A percentile compares a stretch with the other conserved stretches of the same genome.
Evolutionary conservation across 495 filamentous ascomycete genomes (phyloP).

Genomic region (Chaetomium fimeti): DNA sequence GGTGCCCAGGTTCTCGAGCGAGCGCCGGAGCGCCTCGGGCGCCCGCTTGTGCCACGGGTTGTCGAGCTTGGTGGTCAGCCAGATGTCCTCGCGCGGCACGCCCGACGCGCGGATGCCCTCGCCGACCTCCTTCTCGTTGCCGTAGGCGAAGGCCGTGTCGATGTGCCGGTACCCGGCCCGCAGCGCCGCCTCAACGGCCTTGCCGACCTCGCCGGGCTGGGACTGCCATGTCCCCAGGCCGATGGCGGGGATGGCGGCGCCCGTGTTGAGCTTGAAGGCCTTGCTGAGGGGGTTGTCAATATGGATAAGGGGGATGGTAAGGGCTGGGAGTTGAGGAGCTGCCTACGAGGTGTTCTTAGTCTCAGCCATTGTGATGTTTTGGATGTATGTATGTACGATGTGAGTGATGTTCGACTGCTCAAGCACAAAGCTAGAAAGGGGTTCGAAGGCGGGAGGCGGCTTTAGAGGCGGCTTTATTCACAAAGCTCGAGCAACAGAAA

Average conservation of each 20-base stretch:
- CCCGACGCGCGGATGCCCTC: slow-evolving; percentile 76
- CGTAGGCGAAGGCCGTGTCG: slow-evolving; percentile 73
- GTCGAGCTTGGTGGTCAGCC: slow-evolving; percentile 85
- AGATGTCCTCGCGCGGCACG: slow-evolving; percentile 77
- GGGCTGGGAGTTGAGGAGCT: background rate
- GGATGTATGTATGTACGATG: background rate
- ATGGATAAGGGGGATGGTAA: background rate
- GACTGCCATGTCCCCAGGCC: slow-evolving; percentile 85
- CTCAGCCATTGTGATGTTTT: slow-evolving; percentile 33
- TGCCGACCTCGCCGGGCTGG: slow-evolving; percentile 44
- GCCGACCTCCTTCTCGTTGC: slow-evolving; percentile 81
- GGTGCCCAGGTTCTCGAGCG: slow-evolving; percentile 65
- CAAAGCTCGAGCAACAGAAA: background rate
- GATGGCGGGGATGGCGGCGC: slow-evolving; percentile 73
- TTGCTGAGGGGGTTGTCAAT: slow-evolving; percentile 39
- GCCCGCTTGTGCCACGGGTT: slow-evolving; percentile 73
- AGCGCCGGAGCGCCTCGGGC: slow-evolving; percentile 65
- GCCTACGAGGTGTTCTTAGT: slow-evolving; percentile 40
- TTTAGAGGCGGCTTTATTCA: slow-evolving; percentile 15
- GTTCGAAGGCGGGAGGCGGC: background rate
- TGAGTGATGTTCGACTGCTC: background rate
- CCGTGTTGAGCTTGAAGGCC: slow-evolving; percentile 75
- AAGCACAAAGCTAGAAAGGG: background rate
- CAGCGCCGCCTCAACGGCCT: slow-evolving; percentile 73
- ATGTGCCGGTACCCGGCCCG: slow-evolving; percentile 62